Conservation (phyloP, 192 early-diverging fungal species). For the Linnemannia exigua region DNA sequence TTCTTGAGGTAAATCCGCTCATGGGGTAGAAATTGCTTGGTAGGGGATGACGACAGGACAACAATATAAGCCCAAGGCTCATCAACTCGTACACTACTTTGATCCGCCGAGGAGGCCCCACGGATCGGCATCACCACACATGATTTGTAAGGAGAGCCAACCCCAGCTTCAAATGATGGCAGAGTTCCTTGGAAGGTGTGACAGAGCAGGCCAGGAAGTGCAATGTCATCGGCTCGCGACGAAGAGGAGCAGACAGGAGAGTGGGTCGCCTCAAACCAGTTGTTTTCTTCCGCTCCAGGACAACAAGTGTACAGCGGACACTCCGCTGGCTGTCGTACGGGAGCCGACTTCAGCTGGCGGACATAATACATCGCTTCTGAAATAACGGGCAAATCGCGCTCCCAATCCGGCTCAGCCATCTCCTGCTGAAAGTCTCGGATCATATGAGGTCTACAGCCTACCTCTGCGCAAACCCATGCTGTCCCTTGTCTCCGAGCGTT, state of each 20-base stretch:
- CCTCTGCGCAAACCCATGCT: slow-evolving; percentile 20
- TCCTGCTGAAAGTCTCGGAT: slow-evolving; percentile 11
- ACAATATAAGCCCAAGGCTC: slow-evolving; percentile 53
- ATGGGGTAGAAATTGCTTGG: slow-evolving; percentile 58
- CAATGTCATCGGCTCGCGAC: neutral
- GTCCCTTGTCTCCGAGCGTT: slow-evolving; percentile 6
- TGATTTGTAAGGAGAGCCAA: slow-evolving; percentile 25
- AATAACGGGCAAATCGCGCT: slow-evolving; percentile 25
- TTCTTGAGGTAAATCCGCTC: slow-evolving; percentile 62
- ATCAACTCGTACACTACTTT: neutral
- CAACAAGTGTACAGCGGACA: slow-evolving; percentile 7
- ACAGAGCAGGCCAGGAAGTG: slow-evolving; percentile 15
- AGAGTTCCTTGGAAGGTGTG: slow-evolving; percentile 49
- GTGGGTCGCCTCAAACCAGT: slow-evolving; percentile 8
- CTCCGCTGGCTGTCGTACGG: neutral
- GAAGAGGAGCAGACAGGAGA: neutral
- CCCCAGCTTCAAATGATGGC: slow-evolving; percentile 1
- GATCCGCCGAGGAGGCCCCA: slow-evolving; percentile 21
- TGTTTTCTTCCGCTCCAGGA: neutral
- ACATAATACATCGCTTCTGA: slow-evolving; percentile 29
- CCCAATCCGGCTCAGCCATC: slow-evolving; percentile 14
- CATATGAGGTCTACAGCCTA: slow-evolving; percentile 34
- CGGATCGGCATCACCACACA: slow-evolving; percentile 37
- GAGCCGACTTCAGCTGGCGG: slow-evolving; percentile 13
- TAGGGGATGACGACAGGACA: slow-evolving; percentile 25